Evolutionary conservation across 768 basidiomycete genomes (phyloP).

Genomic region (Suillus decipiens): DNA sequence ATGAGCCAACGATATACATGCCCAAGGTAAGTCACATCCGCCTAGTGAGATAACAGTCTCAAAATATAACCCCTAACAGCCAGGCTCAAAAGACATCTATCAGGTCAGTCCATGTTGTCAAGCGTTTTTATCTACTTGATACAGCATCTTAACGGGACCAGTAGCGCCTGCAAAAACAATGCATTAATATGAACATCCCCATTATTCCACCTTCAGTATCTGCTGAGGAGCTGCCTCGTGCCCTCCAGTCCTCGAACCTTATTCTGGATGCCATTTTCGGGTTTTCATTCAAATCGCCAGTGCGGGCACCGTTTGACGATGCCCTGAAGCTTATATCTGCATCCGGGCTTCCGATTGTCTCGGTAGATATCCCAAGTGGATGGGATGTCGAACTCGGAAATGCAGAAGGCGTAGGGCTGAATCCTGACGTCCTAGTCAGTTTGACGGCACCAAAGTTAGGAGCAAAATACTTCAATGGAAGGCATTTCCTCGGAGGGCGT

Average conservation of each 20-base stretch:
- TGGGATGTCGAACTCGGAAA: constrained; percentile 92
- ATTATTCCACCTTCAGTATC: constrained; percentile 58
- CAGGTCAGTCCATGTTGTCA: constrained; percentile 44
- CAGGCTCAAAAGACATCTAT: constrained; percentile 92
- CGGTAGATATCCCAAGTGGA: constrained; percentile 94
- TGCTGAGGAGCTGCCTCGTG: constrained; percentile 45
- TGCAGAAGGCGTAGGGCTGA: constrained; percentile 53
- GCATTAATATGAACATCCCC: constrained; percentile 84
- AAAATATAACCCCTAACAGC: constrained; percentile 43
- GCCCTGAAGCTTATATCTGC: constrained; percentile 66
- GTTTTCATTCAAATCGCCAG: constrained; percentile 93
- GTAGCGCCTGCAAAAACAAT: constrained; percentile 83
- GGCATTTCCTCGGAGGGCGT: constrained; percentile 92
- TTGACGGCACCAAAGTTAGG: constrained; percentile 95
- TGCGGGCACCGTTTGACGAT: constrained; percentile 83
- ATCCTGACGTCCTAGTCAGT: constrained; percentile 82
- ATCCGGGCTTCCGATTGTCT: constrained; percentile 79
- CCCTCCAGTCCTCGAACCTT: constrained; percentile 67
- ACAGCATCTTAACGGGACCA: neutral
- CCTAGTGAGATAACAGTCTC: neutral
- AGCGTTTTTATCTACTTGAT: neutral
- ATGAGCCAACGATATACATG: constrained; percentile 86
- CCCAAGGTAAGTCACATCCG: constrained; percentile 65
- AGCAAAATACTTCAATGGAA: constrained; percentile 70
- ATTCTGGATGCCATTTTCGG: constrained; percentile 97